Evolutionary conservation across 352 stramenopile species (phyloP).

Genomic region (Phytophthora fragariaefolia): DNA sequence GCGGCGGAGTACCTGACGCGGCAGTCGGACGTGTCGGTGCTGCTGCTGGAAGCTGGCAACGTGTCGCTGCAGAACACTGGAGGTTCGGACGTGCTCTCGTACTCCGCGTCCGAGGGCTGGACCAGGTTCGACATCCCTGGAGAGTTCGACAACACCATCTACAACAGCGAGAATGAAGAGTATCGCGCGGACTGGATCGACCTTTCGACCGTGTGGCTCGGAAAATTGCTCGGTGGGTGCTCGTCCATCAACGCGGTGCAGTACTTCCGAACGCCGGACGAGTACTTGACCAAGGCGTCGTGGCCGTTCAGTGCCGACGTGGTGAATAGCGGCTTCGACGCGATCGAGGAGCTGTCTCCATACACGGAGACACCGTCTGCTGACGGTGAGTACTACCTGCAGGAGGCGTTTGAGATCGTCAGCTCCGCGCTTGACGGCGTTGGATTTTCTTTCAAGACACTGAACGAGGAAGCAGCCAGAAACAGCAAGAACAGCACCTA

Average conservation of each 20-base stretch:
- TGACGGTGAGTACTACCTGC: conserved; percentile 56
- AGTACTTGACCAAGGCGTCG: conserved; percentile 44
- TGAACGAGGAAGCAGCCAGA: conserved; percentile 51
- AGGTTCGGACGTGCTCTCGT: conserved; percentile 37
- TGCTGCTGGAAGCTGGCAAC: conserved; percentile 60
- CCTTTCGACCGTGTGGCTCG: conserved; percentile 54
- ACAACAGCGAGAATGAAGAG: conserved; percentile 47
- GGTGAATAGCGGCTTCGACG: conserved; percentile 65
- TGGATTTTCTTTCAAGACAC: conserved; percentile 41
- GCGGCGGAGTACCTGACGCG: conserved; percentile 60
- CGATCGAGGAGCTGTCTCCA: conserved; percentile 47
- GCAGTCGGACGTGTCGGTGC: conserved; percentile 46
- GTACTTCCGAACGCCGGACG: conserved; percentile 73
- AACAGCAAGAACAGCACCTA: conserved; percentile 63
- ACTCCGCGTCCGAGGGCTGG: conserved; percentile 31
- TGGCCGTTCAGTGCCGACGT: conserved; percentile 59
- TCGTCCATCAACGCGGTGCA: conserved; percentile 82
- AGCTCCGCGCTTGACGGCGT: conserved; percentile 31
- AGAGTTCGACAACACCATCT: conserved; percentile 60
- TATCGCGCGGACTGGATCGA: conserved; percentile 58
- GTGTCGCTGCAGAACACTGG: conserved; percentile 53
- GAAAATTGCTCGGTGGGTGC: conserved; percentile 80
- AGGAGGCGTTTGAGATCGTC: conserved; percentile 59
- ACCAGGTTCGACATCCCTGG: conserved; percentile 58
- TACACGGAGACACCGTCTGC: conserved; percentile 54